Conservation (phyloP, 371 early-diverging fungal genomes). For the Umbelopsis sp. region DNA sequence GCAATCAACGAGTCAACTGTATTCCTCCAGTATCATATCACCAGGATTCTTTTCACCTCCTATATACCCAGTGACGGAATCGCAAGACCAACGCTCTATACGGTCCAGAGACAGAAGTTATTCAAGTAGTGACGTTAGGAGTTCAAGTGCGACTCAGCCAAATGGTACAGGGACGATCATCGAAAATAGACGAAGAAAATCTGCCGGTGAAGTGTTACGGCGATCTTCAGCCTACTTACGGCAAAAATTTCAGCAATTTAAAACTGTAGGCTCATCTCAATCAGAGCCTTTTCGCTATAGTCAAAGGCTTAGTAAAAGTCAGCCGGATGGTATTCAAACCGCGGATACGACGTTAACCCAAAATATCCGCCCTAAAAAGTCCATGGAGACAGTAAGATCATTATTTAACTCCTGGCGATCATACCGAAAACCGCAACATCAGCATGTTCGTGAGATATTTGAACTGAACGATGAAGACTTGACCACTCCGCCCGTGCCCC, state of each 20-base stretch:
- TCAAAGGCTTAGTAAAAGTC: not conserved
- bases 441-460: conserved; percentile 14
- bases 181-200: conserved; percentile 25
- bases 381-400: conserved; percentile 8
- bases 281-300: not conserved
- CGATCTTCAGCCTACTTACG: conserved; percentile 48
- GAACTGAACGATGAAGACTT: not conserved
- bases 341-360: conserved; percentile 4
- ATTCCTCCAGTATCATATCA: not conserved
- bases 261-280: conserved; percentile 22
- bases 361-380: conserved; percentile 19
- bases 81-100: not conserved
- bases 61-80: conserved; percentile 1
- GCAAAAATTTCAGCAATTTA: conserved; percentile 41
- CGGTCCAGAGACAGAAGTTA: not conserved
- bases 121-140: conserved; percentile 17
- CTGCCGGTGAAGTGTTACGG: conserved; percentile 48
- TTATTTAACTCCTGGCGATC: conserved; percentile 16
- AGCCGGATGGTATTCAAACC: conserved; percentile 17
- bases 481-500: conserved; percentile 19
- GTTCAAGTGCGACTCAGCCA: conserved; percentile 12
- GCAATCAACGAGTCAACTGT: not conserved
- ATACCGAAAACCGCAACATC: conserved; percentile 16
- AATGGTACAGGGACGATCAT: not conserved
- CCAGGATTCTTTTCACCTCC: conserved; percentile 11